These are phyloP conservation scores for Paecilomyces sp. DNA, from an alignment of 2,329 filamentous ascomycete species.

Conservation along the genomic window DNA sequence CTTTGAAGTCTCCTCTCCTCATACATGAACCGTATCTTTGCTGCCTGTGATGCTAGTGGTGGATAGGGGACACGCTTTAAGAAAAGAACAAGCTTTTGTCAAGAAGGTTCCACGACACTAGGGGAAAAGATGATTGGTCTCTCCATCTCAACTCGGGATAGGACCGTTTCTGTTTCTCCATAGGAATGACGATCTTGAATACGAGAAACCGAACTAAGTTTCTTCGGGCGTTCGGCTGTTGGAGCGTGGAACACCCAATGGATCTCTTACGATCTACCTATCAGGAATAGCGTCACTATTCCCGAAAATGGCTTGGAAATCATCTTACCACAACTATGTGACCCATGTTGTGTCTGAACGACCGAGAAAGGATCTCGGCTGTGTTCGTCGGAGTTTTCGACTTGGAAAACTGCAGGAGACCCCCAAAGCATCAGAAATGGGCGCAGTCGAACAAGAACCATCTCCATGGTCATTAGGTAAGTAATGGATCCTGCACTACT, in stretches of 20 bases:
- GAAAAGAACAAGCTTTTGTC: background rate
- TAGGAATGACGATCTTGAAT: background rate
- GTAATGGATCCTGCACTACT: no score
- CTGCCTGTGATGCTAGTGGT: background rate
- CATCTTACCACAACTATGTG: background rate
- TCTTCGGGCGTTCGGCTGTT: background rate
- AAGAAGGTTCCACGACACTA: background rate
- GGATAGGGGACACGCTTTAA: background rate
- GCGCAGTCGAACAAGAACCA: no score
- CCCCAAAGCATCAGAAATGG: no score
- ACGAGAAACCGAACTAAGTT: background rate
- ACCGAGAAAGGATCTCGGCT: background rate
- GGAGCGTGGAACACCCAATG: background rate
- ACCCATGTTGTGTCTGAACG: background rate
- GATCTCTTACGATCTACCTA: background rate
- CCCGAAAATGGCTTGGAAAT: background rate
- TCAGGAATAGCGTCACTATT: background rate
- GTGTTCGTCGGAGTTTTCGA: no score
- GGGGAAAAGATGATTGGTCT: background rate
- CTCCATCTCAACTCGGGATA: background rate
- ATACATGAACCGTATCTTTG: background rate
- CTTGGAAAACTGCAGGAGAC: no score
- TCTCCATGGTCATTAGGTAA: no score
- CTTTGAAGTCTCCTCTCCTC: background rate
- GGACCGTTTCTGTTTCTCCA: background rate